Evolutionary conservation across 2,329 filamentous ascomycete genomes (phyloP).

Genomic region (Cytospora paraplurivora): DNA sequence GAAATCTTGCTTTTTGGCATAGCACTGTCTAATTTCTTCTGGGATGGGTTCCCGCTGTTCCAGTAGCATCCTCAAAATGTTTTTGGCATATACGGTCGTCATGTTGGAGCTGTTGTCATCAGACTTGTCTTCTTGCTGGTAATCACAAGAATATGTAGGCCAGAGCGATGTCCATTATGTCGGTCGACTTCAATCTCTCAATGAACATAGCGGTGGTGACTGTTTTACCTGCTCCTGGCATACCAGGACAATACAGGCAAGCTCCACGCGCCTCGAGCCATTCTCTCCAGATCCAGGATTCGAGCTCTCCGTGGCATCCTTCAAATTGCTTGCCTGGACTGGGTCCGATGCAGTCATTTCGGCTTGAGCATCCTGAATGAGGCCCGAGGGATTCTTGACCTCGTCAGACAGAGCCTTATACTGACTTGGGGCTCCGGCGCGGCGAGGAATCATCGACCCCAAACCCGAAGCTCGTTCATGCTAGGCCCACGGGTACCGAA

Average conservation of each 20-base stretch:
- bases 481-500: too few relatives aligned
- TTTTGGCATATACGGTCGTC: neutral
- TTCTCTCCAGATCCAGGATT: too few relatives aligned
- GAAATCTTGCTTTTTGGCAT: neutral
- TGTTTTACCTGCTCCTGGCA: too few relatives aligned
- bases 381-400: neutral
- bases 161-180: neutral
- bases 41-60: neutral
- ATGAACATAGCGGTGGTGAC: neutral
- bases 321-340: neutral
- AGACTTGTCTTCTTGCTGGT: neutral
- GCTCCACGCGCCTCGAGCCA: too few relatives aligned
- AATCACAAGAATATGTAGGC: neutral
- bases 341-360: neutral
- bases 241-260: too few relatives aligned
- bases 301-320: neutral
- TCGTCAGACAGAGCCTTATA: constrained; percentile 1
- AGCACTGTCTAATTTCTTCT: neutral
- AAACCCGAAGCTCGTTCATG: too few relatives aligned
- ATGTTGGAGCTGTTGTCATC: neutral
- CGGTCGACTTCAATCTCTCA: neutral
- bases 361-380: neutral
- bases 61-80: neutral
- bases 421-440: neutral
- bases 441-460: too few relatives aligned